Conservation (phyloP, 352 stramenopile genomes). For the Phytophthora kernoviae region DNA sequence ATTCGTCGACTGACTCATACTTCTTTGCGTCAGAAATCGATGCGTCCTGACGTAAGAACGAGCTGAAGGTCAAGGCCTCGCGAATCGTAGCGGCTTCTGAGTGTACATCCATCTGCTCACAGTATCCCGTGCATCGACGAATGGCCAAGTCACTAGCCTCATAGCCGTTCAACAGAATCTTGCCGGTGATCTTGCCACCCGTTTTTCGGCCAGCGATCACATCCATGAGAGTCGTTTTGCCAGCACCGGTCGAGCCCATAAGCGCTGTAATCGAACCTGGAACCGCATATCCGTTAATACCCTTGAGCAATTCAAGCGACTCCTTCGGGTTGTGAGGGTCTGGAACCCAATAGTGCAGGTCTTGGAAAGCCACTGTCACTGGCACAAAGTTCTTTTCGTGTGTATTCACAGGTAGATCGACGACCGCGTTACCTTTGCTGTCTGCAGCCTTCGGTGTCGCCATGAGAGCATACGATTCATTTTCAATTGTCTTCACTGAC, state of each 20-base stretch:
- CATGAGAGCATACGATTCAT: conserved; percentile 15
- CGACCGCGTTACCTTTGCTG: not conserved
- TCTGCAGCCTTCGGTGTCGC: conserved; percentile 2
- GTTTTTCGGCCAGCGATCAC: conserved; percentile 90
- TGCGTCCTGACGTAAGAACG: conserved; percentile 40
- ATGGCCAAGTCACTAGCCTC: conserved; percentile 19
- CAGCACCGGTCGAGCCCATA: conserved; percentile 45
- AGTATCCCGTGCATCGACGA: conserved; percentile 15
- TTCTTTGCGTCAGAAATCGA: no score
- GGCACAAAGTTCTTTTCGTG: no score
- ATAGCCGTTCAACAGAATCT: conserved; percentile 85
- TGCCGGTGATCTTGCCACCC: conserved; percentile 59
- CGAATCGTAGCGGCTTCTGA: conserved; percentile 13
- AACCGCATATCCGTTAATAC: conserved; percentile 36
- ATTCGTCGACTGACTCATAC: conserved; percentile 6
- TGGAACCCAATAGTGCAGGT: conserved; percentile 4
- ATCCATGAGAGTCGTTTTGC: conserved; percentile 64
- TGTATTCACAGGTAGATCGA: conserved; percentile 50
- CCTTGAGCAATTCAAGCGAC: conserved; percentile 36
- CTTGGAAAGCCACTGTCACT: not conserved
- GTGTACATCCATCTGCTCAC: conserved; percentile 26
- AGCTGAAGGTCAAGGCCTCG: conserved; percentile 68
- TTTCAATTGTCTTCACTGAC: conserved; percentile 11
- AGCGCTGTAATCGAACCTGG: conserved; percentile 43
- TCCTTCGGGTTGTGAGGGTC: conserved; percentile 23